Conservation (phyloP, 495 filamentous ascomycete species). For the Daldinia childiae region DNA sequence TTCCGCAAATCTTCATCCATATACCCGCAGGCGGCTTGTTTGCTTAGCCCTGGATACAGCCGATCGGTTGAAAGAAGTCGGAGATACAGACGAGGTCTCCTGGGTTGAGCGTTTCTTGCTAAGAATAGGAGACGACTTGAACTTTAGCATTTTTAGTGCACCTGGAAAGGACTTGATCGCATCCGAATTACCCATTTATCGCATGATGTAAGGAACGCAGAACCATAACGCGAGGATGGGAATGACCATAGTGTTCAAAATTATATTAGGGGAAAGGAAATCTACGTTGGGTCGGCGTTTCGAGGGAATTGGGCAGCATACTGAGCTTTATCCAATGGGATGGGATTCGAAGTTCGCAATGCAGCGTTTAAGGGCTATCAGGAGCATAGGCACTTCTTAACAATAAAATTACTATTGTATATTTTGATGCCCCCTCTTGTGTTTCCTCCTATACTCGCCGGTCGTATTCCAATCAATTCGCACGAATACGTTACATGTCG, state of each 20-base stretch:
- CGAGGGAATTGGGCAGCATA: background rate
- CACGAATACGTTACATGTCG: background rate
- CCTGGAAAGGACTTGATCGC: background rate
- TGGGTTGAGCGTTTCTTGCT: conserved; percentile 39
- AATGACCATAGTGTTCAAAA: conserved; percentile 5
- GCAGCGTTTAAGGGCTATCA: background rate
- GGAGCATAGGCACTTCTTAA: background rate
- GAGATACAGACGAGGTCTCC: conserved; percentile 33
- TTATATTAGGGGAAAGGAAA: conserved; percentile 18
- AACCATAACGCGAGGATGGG: background rate
- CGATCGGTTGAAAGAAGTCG: conserved; percentile 38
- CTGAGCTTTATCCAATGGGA: background rate
- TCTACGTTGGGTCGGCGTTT: conserved; percentile 28
- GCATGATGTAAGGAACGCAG: background rate
- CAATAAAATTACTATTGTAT: conserved; percentile 2
- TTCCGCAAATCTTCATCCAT: background rate
- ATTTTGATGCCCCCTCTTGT: background rate
- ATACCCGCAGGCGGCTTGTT: conserved; percentile 22
- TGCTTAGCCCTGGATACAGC: conserved; percentile 43
- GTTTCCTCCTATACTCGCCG: background rate
- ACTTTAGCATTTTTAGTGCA: conserved; percentile 7
- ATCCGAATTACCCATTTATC: conserved; percentile 12
- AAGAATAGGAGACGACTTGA: conserved; percentile 22
- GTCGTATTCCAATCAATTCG: background rate
- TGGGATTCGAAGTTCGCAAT: background rate